Conservation (phyloP, 306 rosid species). For the Prunus dulcis region DNA sequence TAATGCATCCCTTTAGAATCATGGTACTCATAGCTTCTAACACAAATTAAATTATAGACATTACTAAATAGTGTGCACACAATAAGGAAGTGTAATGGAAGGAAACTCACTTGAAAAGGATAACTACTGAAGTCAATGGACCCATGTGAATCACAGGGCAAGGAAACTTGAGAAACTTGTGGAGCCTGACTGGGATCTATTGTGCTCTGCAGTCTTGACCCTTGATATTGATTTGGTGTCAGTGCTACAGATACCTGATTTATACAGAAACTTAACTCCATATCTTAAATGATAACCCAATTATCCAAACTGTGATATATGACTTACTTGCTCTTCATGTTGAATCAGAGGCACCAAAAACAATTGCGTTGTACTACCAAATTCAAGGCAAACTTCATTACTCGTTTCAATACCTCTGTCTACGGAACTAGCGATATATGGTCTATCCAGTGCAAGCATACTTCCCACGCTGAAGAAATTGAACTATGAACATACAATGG, state of each 20-base stretch:
- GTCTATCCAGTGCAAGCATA: conserved; percentile 87
- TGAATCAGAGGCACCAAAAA: conserved; percentile 82
- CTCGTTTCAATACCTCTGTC: conserved; percentile 47
- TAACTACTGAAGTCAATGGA: conserved; percentile 80
- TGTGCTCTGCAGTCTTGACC: conserved; percentile 49
- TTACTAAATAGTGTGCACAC: not conserved
- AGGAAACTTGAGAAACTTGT: conserved; percentile 80
- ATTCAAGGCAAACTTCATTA: conserved; percentile 70
- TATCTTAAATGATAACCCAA: conserved; percentile 13
- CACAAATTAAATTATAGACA: conserved; percentile 17
- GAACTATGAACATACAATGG: conserved; percentile 6
- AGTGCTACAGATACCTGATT: conserved; percentile 60
- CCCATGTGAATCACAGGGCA: conserved; percentile 85
- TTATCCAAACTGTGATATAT: conserved; percentile 1
- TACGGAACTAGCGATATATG: conserved; percentile 49
- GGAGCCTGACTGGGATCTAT: conserved; percentile 50
- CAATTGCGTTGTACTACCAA: conserved; percentile 86
- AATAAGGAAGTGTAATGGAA: conserved; percentile 12
- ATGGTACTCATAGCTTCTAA: conserved; percentile 14
- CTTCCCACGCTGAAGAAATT: conserved; percentile 66
- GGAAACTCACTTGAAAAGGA: conserved; percentile 79
- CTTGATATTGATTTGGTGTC: conserved; percentile 63
- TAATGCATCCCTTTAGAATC: not conserved
- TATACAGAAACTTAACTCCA: conserved; percentile 23
- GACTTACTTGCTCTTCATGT: conserved; percentile 80